These are phyloP conservation scores for Penicillium turbatum DNA, from an alignment of 495 filamentous ascomycete genomes.

Conservation along the genomic window DNA sequence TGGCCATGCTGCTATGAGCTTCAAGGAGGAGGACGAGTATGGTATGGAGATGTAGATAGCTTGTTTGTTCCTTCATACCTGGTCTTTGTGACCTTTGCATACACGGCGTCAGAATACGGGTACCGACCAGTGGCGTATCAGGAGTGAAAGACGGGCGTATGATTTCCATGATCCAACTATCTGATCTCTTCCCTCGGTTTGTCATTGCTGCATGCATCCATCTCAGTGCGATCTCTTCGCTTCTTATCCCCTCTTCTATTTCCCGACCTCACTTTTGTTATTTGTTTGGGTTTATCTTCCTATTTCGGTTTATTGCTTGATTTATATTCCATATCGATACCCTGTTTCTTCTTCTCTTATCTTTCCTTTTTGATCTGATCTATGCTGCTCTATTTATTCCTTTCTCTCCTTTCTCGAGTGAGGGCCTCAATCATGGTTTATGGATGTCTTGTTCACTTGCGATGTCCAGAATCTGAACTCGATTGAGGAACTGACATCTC, in stretches of 20 bases:
- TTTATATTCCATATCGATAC: constrained; percentile 33
- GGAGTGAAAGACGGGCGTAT: constrained; percentile 29
- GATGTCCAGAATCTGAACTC: background rate
- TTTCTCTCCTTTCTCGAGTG: no score
- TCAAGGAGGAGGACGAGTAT: constrained; percentile 92
- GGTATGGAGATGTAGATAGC: constrained; percentile 66
- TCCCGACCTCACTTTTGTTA: constrained; percentile 15
- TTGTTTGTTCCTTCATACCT: constrained; percentile 4
- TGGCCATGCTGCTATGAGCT: constrained; percentile 61
- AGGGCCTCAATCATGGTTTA: background rate
- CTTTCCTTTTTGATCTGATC: background rate
- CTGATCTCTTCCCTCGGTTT: constrained; percentile 19
- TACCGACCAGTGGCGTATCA: constrained; percentile 31
- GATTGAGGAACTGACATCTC: background rate
- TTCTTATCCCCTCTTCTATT: background rate
- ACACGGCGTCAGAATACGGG: constrained; percentile 37
- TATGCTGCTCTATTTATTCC: background rate
- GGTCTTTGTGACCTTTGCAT: constrained; percentile 36
- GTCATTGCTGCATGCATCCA: background rate
- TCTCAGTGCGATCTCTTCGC: background rate
- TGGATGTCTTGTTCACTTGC: constrained; percentile 3
- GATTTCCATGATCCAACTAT: constrained; percentile 16
- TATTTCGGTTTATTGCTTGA: constrained; percentile 19
- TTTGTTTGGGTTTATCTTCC: constrained; percentile 15
- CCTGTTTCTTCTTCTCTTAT: constrained; percentile 23